A percentile compares a stretch with the other conserved stretches of the same genome.
These are phyloP conservation scores for Fusarium oxysporum DNA, from an alignment of 2,329 filamentous ascomycete genomes.

Conservation along the genomic window DNA sequence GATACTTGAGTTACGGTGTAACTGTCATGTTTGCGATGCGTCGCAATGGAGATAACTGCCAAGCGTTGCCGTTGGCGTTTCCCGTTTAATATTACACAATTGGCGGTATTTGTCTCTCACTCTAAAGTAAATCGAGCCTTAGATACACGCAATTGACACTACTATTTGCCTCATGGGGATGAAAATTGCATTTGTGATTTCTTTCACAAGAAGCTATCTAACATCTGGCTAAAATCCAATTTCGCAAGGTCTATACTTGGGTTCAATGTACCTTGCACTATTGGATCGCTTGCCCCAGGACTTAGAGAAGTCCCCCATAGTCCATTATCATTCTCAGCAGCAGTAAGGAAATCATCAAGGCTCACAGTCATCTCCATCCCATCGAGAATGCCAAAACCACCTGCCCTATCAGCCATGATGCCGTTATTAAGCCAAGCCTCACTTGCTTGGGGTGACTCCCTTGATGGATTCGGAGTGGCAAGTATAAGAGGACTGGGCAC, in stretches of 20 bases:
- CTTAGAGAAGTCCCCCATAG: not conserved
- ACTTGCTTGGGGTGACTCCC: not conserved
- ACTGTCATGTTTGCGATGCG: accelerated
- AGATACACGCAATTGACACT: too few relatives aligned
- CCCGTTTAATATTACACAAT: accelerated
- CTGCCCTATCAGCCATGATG: not conserved
- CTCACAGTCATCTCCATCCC: not conserved
- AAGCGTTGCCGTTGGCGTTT: accelerated
- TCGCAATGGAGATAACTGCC: accelerated
- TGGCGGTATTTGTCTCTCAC: not conserved
- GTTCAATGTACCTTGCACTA: not conserved
- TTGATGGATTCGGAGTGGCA: not conserved
- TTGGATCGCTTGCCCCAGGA: not conserved
- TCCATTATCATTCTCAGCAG: not conserved
- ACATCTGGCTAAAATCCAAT: not conserved
- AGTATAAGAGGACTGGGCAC: not conserved
- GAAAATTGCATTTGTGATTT: too few relatives aligned
- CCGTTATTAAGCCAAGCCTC: not conserved
- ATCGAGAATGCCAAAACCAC: not conserved
- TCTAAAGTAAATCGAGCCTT: too few relatives aligned
- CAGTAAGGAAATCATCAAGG: not conserved
- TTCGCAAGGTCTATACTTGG: not conserved
- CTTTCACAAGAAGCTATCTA: not conserved
- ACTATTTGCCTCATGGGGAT: too few relatives aligned
- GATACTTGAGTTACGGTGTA: accelerated